phyloP scores from a whole-genome alignment of 768 basidiomycete species.

The Mycena rebaudengoi region DNA sequence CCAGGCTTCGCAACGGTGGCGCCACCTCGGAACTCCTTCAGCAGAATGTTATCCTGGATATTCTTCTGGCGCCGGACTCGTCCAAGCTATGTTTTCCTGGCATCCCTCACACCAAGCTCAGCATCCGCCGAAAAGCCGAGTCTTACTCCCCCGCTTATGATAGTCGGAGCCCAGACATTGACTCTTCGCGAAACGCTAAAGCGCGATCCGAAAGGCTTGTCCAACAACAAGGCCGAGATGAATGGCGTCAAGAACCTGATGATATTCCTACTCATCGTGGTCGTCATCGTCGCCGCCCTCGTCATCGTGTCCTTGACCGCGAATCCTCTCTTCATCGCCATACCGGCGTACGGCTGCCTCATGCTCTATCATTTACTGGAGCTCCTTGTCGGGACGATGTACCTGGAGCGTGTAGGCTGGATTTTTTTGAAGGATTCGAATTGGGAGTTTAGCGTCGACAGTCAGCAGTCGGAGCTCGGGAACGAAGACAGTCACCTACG shows the following conservation, averaged over 20 bases:
- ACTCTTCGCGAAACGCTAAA: background rate
- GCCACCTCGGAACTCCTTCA: no score
- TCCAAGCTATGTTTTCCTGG: background rate
- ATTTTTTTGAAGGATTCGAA: constrained; percentile 16
- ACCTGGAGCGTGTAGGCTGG: constrained; percentile 19
- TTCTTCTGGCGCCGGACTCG: background rate
- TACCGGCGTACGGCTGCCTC: background rate
- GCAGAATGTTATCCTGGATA: background rate
- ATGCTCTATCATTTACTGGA: constrained; percentile 2
- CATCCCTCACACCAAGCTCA: background rate
- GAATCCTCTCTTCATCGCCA: background rate
- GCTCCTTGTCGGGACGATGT: constrained; percentile 22
- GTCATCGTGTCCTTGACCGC: background rate
- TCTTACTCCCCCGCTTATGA: constrained; percentile 14
- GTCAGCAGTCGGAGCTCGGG: constrained; percentile 7
- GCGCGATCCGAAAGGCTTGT: constrained; percentile 18
- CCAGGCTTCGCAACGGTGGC: background rate
- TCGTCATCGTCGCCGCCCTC: background rate
- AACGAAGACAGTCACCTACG: constrained; percentile 18
- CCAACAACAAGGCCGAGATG: constrained; percentile 17
- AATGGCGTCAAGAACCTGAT: constrained; percentile 9
- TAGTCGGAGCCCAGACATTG: constrained; percentile 13
- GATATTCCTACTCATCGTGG: background rate
- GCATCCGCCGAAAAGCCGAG: background rate
- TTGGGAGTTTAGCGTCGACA: background rate